Conservation (phyloP, 2,329 filamentous ascomycete genomes). For the Botrytis fabae region DNA sequence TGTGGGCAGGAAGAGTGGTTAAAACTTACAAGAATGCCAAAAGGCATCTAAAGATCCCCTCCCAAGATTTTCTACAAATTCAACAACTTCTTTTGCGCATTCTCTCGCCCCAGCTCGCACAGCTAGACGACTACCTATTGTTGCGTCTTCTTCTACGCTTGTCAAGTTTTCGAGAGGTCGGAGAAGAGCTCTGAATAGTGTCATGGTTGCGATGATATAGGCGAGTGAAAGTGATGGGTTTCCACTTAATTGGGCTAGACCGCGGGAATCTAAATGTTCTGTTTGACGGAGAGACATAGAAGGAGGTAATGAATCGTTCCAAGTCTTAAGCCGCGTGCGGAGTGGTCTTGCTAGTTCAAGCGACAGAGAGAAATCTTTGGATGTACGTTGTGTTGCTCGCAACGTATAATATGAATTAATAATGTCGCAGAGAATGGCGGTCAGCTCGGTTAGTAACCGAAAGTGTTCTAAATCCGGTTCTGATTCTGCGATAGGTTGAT, state of each 20-base stretch:
- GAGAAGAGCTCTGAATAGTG: slow-evolving; percentile 41
- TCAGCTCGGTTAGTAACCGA: slow-evolving; percentile 38
- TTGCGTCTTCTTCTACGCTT: slow-evolving; percentile 35
- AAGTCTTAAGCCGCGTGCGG: slow-evolving; percentile 37
- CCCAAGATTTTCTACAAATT: slow-evolving; percentile 39
- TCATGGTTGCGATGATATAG: slow-evolving; percentile 43
- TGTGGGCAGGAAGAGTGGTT: neutral
- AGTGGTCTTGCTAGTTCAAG: slow-evolving; percentile 38
- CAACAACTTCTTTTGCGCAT: slow-evolving; percentile 40
- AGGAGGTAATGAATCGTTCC: slow-evolving; percentile 40
- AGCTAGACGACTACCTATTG: slow-evolving; percentile 31
- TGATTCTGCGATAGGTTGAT: slow-evolving; percentile 32
- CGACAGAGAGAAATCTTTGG: slow-evolving; percentile 38
- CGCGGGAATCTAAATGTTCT: slow-evolving; percentile 32
- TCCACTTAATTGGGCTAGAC: slow-evolving; percentile 36
- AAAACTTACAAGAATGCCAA: slow-evolving; percentile 39
- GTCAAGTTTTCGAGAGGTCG: slow-evolving; percentile 39
- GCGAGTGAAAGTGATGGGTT: slow-evolving; percentile 41
- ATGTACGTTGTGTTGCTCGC: slow-evolving; percentile 37
- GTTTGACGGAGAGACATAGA: slow-evolving; percentile 31
- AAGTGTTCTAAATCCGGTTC: slow-evolving; percentile 38
- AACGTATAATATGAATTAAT: slow-evolving; percentile 40
- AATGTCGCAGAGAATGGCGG: slow-evolving; percentile 41
- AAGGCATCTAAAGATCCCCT: slow-evolving; percentile 38
- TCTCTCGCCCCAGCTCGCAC: slow-evolving; percentile 39